Evolutionary conservation across 2,329 filamentous ascomycete species (phyloP).

Genomic region (Nannizzia gypsea): DNA sequence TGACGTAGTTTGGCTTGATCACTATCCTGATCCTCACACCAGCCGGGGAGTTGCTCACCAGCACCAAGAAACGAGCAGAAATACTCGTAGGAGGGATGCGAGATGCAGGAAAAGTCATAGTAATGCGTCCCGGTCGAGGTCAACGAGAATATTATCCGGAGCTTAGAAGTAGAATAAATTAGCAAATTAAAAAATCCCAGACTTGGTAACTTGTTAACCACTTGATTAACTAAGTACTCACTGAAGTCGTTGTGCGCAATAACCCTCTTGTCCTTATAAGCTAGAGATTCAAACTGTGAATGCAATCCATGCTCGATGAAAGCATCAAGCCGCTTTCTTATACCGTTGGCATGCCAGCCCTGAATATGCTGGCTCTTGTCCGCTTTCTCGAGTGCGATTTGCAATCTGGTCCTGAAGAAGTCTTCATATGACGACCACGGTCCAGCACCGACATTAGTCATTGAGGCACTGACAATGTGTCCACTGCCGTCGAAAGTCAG

Average conservation of each 20-base stretch:
- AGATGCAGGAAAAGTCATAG: conserved; percentile 20
- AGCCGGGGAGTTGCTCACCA: conserved; percentile 19
- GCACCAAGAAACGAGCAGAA: conserved; percentile 18
- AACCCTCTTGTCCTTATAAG: neutral
- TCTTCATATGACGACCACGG: conserved; percentile 22
- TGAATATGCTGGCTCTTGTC: conserved; percentile 21
- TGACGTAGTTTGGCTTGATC: conserved; percentile 16
- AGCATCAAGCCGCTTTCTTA: conserved; percentile 20
- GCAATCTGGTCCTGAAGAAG: conserved; percentile 19
- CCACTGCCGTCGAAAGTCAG: conserved; percentile 24
- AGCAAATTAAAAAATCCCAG: neutral
- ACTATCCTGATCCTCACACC: conserved; percentile 15
- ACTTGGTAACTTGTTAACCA: neutral
- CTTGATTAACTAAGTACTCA: neutral
- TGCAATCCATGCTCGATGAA: conserved; percentile 14
- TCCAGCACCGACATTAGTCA: conserved; percentile 23
- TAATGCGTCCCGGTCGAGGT: too few species aligned
- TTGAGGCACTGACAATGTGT: conserved; percentile 22
- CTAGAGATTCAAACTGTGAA: conserved; percentile 1
- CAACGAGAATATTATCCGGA: conserved; percentile 21
- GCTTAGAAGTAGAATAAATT: conserved; percentile 14
- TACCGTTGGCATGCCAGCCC: conserved; percentile 23
- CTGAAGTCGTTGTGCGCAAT: conserved; percentile 10
- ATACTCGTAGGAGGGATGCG: conserved; percentile 19
- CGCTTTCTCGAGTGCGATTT: conserved; percentile 18